Evolutionary conservation across 1,284 basidiomycete species (phyloP).

Genomic region (Melampsora americana): DNA sequence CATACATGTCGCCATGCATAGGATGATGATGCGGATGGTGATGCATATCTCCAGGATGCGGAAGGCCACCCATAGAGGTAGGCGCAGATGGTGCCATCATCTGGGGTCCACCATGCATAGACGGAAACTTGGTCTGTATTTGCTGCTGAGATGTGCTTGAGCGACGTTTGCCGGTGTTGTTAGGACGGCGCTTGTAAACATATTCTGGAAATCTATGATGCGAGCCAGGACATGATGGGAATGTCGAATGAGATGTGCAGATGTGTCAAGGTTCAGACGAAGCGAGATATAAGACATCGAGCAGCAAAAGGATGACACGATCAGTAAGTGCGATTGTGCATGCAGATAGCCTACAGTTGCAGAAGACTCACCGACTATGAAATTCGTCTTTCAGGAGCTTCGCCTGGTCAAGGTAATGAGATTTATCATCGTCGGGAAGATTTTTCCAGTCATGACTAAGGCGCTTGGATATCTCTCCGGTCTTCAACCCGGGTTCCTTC

Average conservation of each 20-base stretch:
- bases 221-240: not conserved
- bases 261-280: not conserved
- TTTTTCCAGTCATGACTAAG: conserved; percentile 43
- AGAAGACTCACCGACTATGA: conserved; percentile 22
- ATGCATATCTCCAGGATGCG: conserved; percentile 27
- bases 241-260: not conserved
- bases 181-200: conserved; percentile 43
- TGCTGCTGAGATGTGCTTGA: conserved; percentile 31
- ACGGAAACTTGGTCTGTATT: conserved; percentile 26
- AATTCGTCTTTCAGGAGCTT: conserved; percentile 41
- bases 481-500: conserved; percentile 38
- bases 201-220: conserved; percentile 34
- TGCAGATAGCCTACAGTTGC: too few species aligned
- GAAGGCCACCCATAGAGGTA: conserved; percentile 8
- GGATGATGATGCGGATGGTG: conserved; percentile 39
- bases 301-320: not conserved
- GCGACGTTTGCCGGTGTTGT: conserved; percentile 42
- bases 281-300: not conserved
- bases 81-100: conserved; percentile 4
- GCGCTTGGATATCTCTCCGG: conserved; percentile 38
- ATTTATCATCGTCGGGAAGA: conserved; percentile 37
- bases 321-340: not conserved
- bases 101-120: conserved; percentile 2
- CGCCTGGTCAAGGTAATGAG: conserved; percentile 40
- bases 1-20: conserved; percentile 14